phyloP scores from a whole-genome alignment of 1,139 yeast genomes.

The Yueomyces sp. region DNA sequence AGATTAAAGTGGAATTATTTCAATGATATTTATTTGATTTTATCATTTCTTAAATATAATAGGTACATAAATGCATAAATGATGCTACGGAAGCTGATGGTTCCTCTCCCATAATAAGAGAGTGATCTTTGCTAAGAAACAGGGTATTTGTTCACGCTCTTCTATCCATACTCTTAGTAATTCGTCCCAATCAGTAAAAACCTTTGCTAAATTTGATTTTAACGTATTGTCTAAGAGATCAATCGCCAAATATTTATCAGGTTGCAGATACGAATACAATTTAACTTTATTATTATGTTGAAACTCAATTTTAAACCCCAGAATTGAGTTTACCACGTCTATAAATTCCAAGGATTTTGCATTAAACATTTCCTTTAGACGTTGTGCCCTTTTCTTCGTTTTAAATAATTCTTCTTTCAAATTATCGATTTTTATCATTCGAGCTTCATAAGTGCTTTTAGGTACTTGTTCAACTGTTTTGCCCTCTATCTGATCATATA shows the following conservation, averaged over 20 bases:
- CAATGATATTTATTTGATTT: no score
- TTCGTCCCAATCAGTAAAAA: slow-evolving; percentile 34
- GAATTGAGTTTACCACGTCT: slow-evolving; percentile 50
- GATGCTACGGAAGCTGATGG: neutral
- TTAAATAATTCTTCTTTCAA: slow-evolving; percentile 40
- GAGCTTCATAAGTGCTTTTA: slow-evolving; percentile 49
- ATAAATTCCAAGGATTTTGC: slow-evolving; percentile 65
- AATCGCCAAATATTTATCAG: slow-evolving; percentile 22
- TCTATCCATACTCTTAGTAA: slow-evolving; percentile 56
- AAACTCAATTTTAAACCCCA: slow-evolving; percentile 70
- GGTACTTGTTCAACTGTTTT: slow-evolving; percentile 32
- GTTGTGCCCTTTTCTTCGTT: slow-evolving; percentile 40
- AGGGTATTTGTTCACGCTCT: slow-evolving; percentile 61
- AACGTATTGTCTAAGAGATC: slow-evolving; percentile 25
- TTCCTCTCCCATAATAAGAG: slow-evolving; percentile 42
- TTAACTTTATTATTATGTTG: slow-evolving; percentile 56
- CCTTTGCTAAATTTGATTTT: slow-evolving; percentile 20
- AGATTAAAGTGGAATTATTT: no score
- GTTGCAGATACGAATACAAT: slow-evolving; percentile 44
- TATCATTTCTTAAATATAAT: no score
- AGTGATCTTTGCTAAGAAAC: slow-evolving; percentile 68
- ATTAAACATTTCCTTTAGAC: slow-evolving; percentile 55
- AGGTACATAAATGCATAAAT: no score
- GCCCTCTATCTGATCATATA: slow-evolving; percentile 21
- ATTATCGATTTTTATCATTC: slow-evolving; percentile 40